Evolutionary conservation across 1,284 basidiomycete genomes (phyloP).

Genomic region (Athelia sp.): DNA sequence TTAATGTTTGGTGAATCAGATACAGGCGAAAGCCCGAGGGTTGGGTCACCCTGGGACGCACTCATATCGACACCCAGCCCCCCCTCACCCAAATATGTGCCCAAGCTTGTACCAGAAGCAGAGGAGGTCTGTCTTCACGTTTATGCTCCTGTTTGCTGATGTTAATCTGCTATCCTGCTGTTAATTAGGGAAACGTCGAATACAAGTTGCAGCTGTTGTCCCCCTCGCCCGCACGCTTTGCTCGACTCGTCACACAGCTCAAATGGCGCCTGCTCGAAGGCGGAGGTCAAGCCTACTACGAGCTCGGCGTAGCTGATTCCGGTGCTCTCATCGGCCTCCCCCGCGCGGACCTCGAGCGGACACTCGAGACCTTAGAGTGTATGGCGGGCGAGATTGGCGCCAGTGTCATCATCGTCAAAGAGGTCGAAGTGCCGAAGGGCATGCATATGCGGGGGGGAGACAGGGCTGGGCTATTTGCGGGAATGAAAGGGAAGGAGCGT

Average conservation of each 20-base stretch:
- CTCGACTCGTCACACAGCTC: slow-evolving; percentile 85
- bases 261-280: slow-evolving; percentile 94
- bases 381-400: slow-evolving; percentile 93
- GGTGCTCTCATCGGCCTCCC: slow-evolving; percentile 81
- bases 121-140: slow-evolving; percentile 42
- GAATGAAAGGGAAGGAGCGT: slow-evolving; percentile 21
- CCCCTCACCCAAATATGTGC: slow-evolving; percentile 14
- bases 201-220: slow-evolving; percentile 81
- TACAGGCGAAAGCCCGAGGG: slow-evolving; percentile 7
- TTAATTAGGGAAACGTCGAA: slow-evolving; percentile 68
- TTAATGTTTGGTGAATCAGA: slow-evolving; percentile 6
- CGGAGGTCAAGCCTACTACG: slow-evolving; percentile 88
- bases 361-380: slow-evolving; percentile 78
- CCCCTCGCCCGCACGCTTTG: slow-evolving; percentile 68
- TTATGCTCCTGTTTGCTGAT: background rate
- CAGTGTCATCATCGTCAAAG: slow-evolving; percentile 82
- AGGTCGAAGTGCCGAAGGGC: slow-evolving; percentile 51
- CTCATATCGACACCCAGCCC: slow-evolving; percentile 9
- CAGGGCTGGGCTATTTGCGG: slow-evolving; percentile 9
- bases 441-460: slow-evolving; percentile 2
- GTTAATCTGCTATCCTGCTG: too few relatives aligned
- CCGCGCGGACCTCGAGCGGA: slow-evolving; percentile 70
- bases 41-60: background rate
- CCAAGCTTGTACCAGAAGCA: slow-evolving; percentile 67
- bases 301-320: slow-evolving; percentile 85